Evolutionary conservation across 2,329 filamentous ascomycete genomes (phyloP), one percentile per base, ranked within the genome.

Genomic region (Sporothrix euskadiensis): DNA sequence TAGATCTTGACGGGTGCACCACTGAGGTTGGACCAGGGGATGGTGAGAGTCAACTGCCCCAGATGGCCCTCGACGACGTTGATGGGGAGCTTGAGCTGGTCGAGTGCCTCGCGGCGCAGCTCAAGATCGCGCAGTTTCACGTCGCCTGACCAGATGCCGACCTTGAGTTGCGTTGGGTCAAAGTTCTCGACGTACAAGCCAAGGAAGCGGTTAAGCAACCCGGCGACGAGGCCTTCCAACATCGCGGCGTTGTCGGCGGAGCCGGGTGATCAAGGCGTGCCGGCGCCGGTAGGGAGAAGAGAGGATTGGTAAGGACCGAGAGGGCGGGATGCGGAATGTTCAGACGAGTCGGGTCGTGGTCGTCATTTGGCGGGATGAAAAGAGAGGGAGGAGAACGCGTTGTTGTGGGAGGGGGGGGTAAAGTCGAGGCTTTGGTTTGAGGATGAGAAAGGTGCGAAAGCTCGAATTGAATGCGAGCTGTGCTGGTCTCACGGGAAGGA

Each of bases 171-270:
- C 79, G 94, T 92, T 72, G 96, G 94, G 83, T 99, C 96, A 82
- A 99, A 99, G 84, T 99, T 98, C 88, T 97, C 94, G 83, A 99
- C 95, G 83, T 99, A 99, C 92, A 98, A 97, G 88, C 96, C 97
- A 89, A 99, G 85, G 84, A 99, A 98, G 86, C 97, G 92, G 86
- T 99, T 99, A 79, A 99, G 91, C 86, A 99, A 88, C 84, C 95
- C 97, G 79, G 96, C 94, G 76, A 98, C 96, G 78, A 99, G 88
- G 78, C 94, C 93, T 88, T 99, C 96, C 85, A 99, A 90, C 96
- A 99, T 99, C 80, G 82, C 87, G 87, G 84, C 82, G 82, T 82
- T 79, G 78, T 82, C 81, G 49, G 22, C 5, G 32, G 35, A 14
- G 57, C 52, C 16, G n/a, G 49, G 32, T 26, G 26, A 47, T 56